Evolutionary conservation across 768 basidiomycete species (phyloP).

Genomic region (Chalciporus sphaerocephalus): DNA sequence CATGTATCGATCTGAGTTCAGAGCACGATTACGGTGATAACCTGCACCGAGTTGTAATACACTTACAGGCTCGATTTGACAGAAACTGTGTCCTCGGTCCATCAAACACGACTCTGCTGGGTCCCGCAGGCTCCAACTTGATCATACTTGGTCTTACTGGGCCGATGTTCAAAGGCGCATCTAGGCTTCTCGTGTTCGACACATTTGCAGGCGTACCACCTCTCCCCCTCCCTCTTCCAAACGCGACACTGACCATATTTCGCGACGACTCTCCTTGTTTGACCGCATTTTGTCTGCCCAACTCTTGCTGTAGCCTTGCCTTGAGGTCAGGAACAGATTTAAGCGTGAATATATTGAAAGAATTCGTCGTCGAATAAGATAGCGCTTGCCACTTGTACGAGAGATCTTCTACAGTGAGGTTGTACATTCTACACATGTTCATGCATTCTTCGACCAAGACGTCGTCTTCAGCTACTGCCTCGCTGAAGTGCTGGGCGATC

Average conservation of each 20-base stretch:
- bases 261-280: constrained; percentile 33
- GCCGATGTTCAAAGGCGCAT: constrained; percentile 14
- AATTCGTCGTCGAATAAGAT: constrained; percentile 24
- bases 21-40: background rate
- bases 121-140: constrained; percentile 24
- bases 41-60: background rate
- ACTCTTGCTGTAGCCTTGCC: constrained; percentile 42
- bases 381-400: constrained; percentile 69
- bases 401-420: constrained; percentile 47
- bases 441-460: constrained; percentile 51
- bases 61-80: constrained; percentile 57
- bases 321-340: constrained; percentile 42
- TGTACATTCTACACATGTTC: constrained; percentile 60
- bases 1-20: constrained; percentile 77
- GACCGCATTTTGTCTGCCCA: constrained; percentile 19
- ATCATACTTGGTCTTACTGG: constrained; percentile 7
- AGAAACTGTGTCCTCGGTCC: constrained; percentile 28
- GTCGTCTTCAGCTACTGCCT: constrained; percentile 36
- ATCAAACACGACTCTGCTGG: constrained; percentile 29
- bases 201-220: background rate
- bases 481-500: constrained; percentile 25
- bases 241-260: constrained; percentile 9
- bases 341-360: constrained; percentile 46
- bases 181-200: constrained; percentile 2
- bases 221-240: constrained; percentile 13